These are phyloP conservation scores for Candida xiaguanensis DNA, from an alignment of 805 yeast genomes.

Conservation along the genomic window DNA sequence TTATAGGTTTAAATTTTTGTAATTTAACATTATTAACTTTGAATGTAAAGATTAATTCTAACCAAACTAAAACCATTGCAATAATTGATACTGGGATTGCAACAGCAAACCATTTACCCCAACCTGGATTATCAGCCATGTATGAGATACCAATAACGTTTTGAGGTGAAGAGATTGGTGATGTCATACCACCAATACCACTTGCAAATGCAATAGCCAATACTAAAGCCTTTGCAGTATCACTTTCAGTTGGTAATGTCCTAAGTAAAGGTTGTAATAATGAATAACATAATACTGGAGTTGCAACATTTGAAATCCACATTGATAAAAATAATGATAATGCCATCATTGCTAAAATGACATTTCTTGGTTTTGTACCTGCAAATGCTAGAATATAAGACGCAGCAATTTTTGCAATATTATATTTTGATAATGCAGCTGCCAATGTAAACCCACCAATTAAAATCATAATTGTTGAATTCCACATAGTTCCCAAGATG, in stretches of 20 bases:
- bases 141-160: conserved; percentile 85
- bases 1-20: conserved; percentile 46
- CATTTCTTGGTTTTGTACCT: conserved; percentile 79
- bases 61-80: conserved; percentile 68
- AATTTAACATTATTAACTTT: conserved; percentile 45
- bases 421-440: conserved; percentile 88
- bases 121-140: conserved; percentile 79
- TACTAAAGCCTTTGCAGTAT: conserved; percentile 78
- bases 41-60: conserved; percentile 63
- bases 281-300: conserved; percentile 90
- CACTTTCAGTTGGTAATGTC: conserved; percentile 73
- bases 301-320: conserved; percentile 97
- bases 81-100: conserved; percentile 75
- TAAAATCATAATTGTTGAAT: conserved; percentile 83
- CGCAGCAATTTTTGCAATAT: conserved; percentile 81
- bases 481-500: conserved; percentile 90
- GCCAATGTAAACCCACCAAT: conserved; percentile 95
- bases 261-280: conserved; percentile 87
- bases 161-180: conserved; percentile 97
- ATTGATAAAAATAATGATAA: conserved; percentile 84
- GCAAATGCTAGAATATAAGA: conserved; percentile 78
- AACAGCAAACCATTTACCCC: conserved; percentile 93
- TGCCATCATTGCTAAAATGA: conserved; percentile 76
- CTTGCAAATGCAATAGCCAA: conserved; percentile 92
- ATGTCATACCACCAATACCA: conserved; percentile 94